phyloP scores from a whole-genome alignment of 371 early-diverging fungal genomes.

The Mucor sp. region DNA sequence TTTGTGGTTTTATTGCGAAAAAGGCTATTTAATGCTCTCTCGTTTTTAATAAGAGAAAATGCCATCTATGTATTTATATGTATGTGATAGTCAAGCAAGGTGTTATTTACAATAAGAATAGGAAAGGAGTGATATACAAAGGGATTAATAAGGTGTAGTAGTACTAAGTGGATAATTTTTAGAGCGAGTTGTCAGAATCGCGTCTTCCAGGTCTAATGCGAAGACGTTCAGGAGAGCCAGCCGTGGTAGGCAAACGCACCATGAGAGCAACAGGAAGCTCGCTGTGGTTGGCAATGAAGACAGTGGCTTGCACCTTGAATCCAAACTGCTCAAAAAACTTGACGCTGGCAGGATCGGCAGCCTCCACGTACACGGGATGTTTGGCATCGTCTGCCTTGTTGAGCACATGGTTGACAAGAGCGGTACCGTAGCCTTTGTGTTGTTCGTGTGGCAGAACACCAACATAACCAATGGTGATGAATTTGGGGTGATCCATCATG shows the following conservation, averaged over 20 bases:
- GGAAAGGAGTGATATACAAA: background rate
- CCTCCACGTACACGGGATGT: slow-evolving; percentile 77
- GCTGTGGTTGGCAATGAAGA: slow-evolving; percentile 18
- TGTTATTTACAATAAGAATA: background rate
- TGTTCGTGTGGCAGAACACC: slow-evolving; percentile 49
- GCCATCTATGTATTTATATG: background rate
- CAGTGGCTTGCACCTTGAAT: slow-evolving; percentile 30
- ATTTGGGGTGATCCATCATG: slow-evolving; percentile 29
- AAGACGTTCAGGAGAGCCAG: slow-evolving; percentile 29
- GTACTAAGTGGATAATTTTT: background rate
- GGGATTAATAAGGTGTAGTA: background rate
- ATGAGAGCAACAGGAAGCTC: slow-evolving; percentile 38
- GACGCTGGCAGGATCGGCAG: slow-evolving; percentile 90
- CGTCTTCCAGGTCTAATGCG: slow-evolving; percentile 46
- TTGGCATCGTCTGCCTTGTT: slow-evolving; percentile 75
- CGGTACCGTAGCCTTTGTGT: slow-evolving; percentile 45
- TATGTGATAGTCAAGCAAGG: background rate
- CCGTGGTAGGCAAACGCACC: slow-evolving; percentile 30
- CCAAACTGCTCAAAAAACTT: slow-evolving; percentile 55
- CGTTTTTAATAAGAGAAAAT: background rate
- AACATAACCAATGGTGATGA: slow-evolving; percentile 41
- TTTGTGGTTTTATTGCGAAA: no score
- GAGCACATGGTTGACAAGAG: slow-evolving; percentile 34
- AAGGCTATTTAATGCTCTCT: no score
- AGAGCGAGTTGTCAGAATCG: slow-evolving; percentile 23